These are phyloP conservation scores for Phialocephala subalpina DNA, from an alignment of 2,329 filamentous ascomycete species.

Conservation along the genomic window DNA sequence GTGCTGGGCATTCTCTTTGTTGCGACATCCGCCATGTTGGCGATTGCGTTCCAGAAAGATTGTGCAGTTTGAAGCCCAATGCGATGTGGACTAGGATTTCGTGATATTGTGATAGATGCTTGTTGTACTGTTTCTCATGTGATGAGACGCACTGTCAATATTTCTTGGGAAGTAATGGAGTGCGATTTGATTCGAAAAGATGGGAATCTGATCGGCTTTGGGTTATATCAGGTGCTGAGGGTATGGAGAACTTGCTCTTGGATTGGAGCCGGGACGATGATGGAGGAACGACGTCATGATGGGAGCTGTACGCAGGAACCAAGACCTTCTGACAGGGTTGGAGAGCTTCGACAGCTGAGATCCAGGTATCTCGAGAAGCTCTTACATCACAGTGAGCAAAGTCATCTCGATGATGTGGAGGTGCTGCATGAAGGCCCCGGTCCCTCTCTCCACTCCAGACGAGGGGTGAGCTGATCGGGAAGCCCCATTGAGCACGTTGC, in stretches of 20 bases:
- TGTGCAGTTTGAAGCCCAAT: constrained; percentile 9
- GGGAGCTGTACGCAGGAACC: constrained; percentile 21
- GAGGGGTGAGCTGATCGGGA: neutral
- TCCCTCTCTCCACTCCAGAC: neutral
- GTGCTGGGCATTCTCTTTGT: constrained; percentile 24
- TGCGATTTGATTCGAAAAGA: neutral
- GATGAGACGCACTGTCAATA: constrained; percentile 10
- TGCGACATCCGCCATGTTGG: constrained; percentile 35
- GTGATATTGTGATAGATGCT: constrained; percentile 10
- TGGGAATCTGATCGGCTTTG: constrained; percentile 5
- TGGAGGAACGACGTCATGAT: constrained; percentile 29
- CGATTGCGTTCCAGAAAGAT: constrained; percentile 16
- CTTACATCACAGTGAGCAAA: constrained; percentile 27
- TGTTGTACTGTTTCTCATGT: constrained; percentile 6
- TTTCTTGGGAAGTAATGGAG: neutral
- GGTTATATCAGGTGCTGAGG: constrained; percentile 17
- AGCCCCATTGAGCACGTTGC: neutral
- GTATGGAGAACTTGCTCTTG: neutral
- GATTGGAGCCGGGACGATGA: constrained; percentile 10
- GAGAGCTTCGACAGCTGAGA: constrained; percentile 15
- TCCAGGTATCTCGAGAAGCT: constrained; percentile 6
- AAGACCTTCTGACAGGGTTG: constrained; percentile 11
- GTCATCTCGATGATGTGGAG: neutral
- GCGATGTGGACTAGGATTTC: neutral
- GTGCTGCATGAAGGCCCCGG: neutral